Conservation (phyloP, 768 basidiomycete species). For the Clathrus columnatus region DNA sequence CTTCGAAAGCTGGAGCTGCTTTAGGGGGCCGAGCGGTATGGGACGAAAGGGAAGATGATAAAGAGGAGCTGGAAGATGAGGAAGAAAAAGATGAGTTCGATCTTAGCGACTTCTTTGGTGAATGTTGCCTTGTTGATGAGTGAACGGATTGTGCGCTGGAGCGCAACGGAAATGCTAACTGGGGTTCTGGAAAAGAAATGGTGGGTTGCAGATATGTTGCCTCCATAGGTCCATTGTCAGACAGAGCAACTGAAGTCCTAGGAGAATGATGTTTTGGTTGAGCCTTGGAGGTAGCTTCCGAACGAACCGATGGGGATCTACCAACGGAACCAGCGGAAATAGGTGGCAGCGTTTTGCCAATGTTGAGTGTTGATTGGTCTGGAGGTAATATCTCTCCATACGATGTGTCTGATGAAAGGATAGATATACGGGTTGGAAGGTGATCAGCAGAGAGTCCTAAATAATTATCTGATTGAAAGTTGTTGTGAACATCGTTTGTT, state of each 20-base stretch:
- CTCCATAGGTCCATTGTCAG: background rate
- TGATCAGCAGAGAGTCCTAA: background rate
- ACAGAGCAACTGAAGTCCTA: background rate
- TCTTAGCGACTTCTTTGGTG: background rate
- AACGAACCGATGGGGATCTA: background rate
- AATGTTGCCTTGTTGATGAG: background rate
- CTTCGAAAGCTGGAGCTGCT: background rate
- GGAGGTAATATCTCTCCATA: slow-evolving; percentile 4
- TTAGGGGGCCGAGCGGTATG: background rate
- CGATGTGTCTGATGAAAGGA: slow-evolving; percentile 7
- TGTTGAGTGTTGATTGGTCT: background rate
- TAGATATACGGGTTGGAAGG: background rate
- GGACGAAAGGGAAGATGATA: background rate
- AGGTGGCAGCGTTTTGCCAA: slow-evolving; percentile 2
- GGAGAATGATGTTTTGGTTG: background rate
- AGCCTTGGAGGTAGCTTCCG: background rate
- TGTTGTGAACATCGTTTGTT: background rate
- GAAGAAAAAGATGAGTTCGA: background rate
- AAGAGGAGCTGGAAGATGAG: background rate
- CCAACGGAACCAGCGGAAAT: background rate
- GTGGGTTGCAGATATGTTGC: background rate
- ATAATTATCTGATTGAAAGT: background rate
- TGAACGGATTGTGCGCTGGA: background rate
- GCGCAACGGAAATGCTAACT: background rate
- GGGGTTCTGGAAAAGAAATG: background rate